Evolutionary conservation across 2,329 filamentous ascomycete genomes (phyloP), one percentile per base, ranked within the genome.

Genomic region (Neofusicoccum ribis): DNA sequence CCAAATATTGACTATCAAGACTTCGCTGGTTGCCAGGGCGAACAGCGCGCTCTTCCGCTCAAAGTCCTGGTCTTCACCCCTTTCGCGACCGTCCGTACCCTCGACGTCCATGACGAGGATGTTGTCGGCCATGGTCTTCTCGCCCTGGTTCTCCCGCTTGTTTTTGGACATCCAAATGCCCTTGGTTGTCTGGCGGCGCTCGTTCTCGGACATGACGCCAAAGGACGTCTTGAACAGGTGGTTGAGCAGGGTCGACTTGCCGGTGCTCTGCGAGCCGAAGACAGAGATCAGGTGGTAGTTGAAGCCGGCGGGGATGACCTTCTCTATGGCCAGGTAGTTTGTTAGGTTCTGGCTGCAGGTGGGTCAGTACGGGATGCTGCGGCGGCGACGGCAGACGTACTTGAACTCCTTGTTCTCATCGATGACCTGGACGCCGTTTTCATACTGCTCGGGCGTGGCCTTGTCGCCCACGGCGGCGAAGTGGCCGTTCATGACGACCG

Each of bases 161-260:
- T 98, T 98, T 83, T 97, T 96, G 69, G 93, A 96, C 90, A 99
- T 90, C 95, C 95, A 99, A 77, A 99, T 99, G 75, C 95, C 95
- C 83, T 98, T 99, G 50, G 95, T 99, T 0, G 95, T 99, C 84
- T 99, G 95, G 68, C 93, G 89, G 69, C 95, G 88, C 78, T 97
- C 93, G 68, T 88, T 85, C 84, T 99, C 95, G 72, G 92, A 92
- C 95, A 99, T 99, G 76, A 99, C 94, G 71, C 92, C 94, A 82
- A 99, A 99, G 65, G 93, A 86, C 70, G 95, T 99, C 68, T 92
- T 92, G 77, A 99, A 99, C 65, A 99, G 88, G 79, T 94, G 85
- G 82, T 99, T 99, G 69, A 99, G 88, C 51, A 99, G 86, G 5
- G 95, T 99, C 51, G 95, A 98, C 82, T 99, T 99, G 71, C 95